phyloP scores from a whole-genome alignment of 2,329 filamentous ascomycete genomes.

The Trichoderma koningii region DNA sequence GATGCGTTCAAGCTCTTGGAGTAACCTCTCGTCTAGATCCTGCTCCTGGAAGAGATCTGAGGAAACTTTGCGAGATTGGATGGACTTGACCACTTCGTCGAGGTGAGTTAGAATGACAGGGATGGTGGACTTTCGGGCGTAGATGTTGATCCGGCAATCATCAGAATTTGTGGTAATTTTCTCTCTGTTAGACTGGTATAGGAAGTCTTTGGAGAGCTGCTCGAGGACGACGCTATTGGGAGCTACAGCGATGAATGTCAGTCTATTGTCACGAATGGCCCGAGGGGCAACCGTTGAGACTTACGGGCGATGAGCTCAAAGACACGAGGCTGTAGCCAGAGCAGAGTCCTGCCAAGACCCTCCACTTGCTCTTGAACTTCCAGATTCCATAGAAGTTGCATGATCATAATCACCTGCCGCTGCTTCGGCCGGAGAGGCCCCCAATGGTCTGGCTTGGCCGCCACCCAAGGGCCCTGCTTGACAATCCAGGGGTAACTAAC shows the following conservation, averaged over 20 bases:
- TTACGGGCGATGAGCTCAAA: constrained; percentile 51
- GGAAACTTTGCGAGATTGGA: constrained; percentile 36
- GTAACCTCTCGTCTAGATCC: constrained; percentile 30
- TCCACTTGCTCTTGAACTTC: constrained; percentile 49
- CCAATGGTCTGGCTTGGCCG: constrained; percentile 34
- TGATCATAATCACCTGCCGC: constrained; percentile 45
- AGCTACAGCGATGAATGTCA: background rate
- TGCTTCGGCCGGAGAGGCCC: constrained; percentile 42
- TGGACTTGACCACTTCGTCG: constrained; percentile 36
- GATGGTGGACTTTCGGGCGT: constrained; percentile 36
- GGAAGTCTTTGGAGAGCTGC: constrained; percentile 35
- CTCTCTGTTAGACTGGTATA: constrained; percentile 39
- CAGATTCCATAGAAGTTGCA: constrained; percentile 55
- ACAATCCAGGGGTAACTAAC: constrained; percentile 47
- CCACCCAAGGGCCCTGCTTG: constrained; percentile 47
- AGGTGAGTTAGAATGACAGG: constrained; percentile 43
- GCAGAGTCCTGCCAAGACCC: constrained; percentile 44
- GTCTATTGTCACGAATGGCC: background rate
- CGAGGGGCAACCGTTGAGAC: constrained; percentile 30
- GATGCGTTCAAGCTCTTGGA: constrained; percentile 39
- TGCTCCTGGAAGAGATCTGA: constrained; percentile 30
- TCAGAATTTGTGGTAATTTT: constrained; percentile 33
- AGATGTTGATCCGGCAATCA: constrained; percentile 37
- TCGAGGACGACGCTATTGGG: constrained; percentile 3
- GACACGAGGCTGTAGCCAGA: constrained; percentile 45